Conservation (phyloP, 2,329 filamentous ascomycete genomes). For the Huntiella abstrusa region DNA sequence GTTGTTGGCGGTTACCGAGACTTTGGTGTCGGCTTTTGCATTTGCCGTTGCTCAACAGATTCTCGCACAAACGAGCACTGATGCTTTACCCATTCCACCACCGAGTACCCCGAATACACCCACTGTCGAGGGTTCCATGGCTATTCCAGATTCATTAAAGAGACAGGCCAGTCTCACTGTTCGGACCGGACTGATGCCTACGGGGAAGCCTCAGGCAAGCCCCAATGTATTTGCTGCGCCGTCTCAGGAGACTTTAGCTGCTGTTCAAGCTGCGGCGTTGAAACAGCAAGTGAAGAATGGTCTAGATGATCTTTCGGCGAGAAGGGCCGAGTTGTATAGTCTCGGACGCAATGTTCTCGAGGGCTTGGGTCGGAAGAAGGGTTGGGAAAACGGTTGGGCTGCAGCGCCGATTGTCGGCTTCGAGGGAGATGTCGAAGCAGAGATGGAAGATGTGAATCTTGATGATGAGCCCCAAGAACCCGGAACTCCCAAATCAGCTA, state of each 20-base stretch:
- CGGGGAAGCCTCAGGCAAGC: constrained; percentile 21
- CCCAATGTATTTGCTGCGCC: constrained; percentile 35
- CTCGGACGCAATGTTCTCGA: constrained; percentile 67
- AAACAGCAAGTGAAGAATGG: constrained; percentile 40
- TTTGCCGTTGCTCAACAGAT: constrained; percentile 62
- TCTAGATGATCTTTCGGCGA: constrained; percentile 63
- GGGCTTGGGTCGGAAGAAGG: constrained; percentile 47
- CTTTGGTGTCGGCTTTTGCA: constrained; percentile 58
- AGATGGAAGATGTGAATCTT: constrained; percentile 40
- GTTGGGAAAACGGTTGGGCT: constrained; percentile 63
- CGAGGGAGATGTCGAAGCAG: constrained; percentile 23
- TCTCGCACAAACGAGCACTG: constrained; percentile 53
- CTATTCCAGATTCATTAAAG: constrained; percentile 39
- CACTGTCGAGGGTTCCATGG: constrained; percentile 1
- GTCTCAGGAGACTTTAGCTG: constrained; percentile 20
- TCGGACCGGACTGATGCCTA: constrained; percentile 19
- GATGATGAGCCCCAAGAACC: constrained; percentile 21
- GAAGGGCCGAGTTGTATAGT: constrained; percentile 63
- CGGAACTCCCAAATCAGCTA: constrained; percentile 2
- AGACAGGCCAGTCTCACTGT: constrained; percentile 39
- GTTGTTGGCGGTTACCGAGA: constrained; percentile 42
- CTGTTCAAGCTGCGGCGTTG: constrained; percentile 20
- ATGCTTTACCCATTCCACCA: constrained; percentile 46
- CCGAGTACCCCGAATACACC: constrained; percentile 10
- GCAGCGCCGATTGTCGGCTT: constrained; percentile 32